Evolutionary conservation across 73 alveolate genomes (phyloP).

Genomic region (Blepharisma japonicum): DNA sequence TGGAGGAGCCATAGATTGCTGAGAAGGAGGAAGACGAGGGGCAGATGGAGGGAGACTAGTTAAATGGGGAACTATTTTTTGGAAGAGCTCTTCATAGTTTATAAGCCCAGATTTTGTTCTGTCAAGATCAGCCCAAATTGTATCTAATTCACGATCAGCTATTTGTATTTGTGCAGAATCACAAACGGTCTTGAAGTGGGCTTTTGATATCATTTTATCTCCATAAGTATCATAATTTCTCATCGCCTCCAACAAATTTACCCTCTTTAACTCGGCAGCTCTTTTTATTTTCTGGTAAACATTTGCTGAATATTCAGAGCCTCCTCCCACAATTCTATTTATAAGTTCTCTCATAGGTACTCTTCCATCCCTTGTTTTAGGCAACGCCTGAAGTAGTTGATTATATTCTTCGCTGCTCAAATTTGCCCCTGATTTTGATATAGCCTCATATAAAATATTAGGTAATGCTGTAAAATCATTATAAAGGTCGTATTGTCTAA

Average conservation of each 20-base stretch:
- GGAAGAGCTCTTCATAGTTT: constrained; percentile 39
- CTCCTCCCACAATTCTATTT: neutral
- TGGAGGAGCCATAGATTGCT: constrained; percentile 31
- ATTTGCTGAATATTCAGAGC: neutral
- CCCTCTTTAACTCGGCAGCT: neutral
- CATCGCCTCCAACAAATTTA: neutral
- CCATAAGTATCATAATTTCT: constrained; percentile 11
- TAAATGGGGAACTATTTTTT: constrained; percentile 35
- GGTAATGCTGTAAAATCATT: neutral
- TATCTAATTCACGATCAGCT: neutral
- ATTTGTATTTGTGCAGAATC: neutral
- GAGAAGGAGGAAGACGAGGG: constrained; percentile 37
- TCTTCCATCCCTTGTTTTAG: neutral
- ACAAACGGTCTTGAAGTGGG: neutral
- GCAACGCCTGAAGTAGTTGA: neutral
- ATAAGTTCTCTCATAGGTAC: neutral
- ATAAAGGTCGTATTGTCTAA: neutral
- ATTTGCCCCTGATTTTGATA: neutral
- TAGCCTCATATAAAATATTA: constrained; percentile 4
- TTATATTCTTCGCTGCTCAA: neutral
- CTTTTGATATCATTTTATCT: constrained; percentile 8
- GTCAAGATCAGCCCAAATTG: constrained; percentile 8
- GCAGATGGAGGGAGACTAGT: constrained; percentile 32
- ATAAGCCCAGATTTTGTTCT: constrained; percentile 7
- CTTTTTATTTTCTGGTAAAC: neutral